A percentile compares a stretch with the other conserved stretches of the same genome.
These are phyloP conservation scores for Noccaea caerulescens DNA, from an alignment of 345 rosid genomes.

Conservation along the genomic window DNA sequence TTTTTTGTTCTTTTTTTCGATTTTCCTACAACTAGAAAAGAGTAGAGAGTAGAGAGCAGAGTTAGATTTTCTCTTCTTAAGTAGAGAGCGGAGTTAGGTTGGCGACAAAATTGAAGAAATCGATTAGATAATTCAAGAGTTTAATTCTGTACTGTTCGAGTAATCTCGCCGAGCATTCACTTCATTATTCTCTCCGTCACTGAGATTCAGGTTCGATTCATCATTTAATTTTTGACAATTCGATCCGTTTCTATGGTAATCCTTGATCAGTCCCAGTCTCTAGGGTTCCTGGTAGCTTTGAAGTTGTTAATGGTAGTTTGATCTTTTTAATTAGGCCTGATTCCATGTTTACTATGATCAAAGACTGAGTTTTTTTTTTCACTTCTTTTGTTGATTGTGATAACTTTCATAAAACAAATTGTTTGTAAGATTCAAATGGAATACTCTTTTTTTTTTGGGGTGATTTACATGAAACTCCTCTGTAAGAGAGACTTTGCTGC, in stretches of 20 bases:
- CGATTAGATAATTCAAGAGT: constrained; percentile 11
- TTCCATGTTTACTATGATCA: constrained; percentile 30
- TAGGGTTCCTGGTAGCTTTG: constrained; percentile 39
- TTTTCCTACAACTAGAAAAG: neutral
- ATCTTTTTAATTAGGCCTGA: constrained; percentile 15
- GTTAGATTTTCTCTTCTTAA: neutral
- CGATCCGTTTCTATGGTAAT: neutral
- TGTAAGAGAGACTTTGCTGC: neutral
- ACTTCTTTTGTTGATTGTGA: neutral
- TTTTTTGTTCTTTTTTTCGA: neutral
- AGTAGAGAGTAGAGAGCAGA: constrained; percentile 6
- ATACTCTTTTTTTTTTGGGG: neutral
- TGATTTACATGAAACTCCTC: neutral
- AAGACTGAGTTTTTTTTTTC: constrained; percentile 13
- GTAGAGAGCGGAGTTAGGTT: constrained; percentile 31
- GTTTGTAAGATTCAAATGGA: neutral
- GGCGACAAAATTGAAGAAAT: constrained; percentile 40
- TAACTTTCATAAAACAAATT: constrained; percentile 2
- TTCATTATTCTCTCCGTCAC: constrained; percentile 30
- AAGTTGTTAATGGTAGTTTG: constrained; percentile 42
- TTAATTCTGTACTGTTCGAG: constrained; percentile 15
- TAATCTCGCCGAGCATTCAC: constrained; percentile 34
- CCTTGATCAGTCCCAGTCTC: neutral
- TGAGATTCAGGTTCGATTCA: constrained; percentile 31
- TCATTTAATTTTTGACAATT: constrained; percentile 1